Percentiles rank a stretch among this genome's conserved stretches.
Conservation (phyloP, 176 grass and related monocot species). For the Cenchrus purpureus region DNA sequence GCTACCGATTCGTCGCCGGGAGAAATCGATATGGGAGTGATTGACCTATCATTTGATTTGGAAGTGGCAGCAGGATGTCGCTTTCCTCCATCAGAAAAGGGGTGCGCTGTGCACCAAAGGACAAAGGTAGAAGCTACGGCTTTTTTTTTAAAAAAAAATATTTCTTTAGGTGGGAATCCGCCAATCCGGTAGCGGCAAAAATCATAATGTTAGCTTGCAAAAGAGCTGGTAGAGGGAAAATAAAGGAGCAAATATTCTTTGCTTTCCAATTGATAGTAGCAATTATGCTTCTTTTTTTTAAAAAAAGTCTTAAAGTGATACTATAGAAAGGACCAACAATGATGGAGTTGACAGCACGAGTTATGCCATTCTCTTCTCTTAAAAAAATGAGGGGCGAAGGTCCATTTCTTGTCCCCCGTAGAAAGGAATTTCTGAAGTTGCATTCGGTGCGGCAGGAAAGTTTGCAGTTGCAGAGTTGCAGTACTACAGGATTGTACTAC, state of each 20-base stretch:
- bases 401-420: neutral
- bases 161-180: neutral
- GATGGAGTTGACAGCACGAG: neutral
- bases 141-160: neutral
- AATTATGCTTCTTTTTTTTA: slow-evolving; percentile 2
- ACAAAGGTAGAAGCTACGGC: neutral
- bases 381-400: neutral
- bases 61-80: neutral
- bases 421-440: neutral
- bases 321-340: neutral
- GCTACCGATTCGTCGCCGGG: neutral
- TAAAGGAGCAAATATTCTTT: slow-evolving; percentile 26
- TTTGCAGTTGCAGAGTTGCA: neutral
- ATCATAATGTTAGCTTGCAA: neutral
- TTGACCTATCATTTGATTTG: slow-evolving; percentile 2
- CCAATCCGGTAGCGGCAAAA: neutral
- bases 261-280: neutral
- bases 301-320: neutral
- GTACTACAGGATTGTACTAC: neutral
- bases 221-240: neutral
- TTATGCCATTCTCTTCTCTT: neutral
- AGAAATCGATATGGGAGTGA: neutral
- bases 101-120: neutral
- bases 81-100: neutral
- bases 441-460: neutral